phyloP scores from a whole-genome alignment of 2,329 filamentous ascomycete species.

The Phaeosphaeriaceae sp. region DNA sequence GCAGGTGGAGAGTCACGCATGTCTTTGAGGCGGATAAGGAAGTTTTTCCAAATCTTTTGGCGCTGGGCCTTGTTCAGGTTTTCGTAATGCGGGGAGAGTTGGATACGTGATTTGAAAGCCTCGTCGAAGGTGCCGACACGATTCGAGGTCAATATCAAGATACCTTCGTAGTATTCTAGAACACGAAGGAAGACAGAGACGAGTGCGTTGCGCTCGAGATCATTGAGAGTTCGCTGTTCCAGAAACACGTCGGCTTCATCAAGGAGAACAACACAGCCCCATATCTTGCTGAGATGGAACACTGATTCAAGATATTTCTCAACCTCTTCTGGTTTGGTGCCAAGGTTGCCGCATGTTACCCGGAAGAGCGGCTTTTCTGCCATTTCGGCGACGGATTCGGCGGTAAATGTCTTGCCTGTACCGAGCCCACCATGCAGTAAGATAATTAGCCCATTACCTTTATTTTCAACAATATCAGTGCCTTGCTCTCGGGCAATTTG shows the following conservation, averaged over 20 bases:
- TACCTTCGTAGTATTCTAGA: slow-evolving; percentile 42
- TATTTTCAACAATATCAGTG: slow-evolving; percentile 31
- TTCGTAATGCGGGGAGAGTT: slow-evolving; percentile 23
- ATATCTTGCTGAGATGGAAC: slow-evolving; percentile 47
- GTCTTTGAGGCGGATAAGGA: slow-evolving; percentile 6
- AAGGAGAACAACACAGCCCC: slow-evolving; percentile 48
- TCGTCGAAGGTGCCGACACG: slow-evolving; percentile 48
- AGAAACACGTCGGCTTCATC: slow-evolving; percentile 55
- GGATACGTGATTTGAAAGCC: slow-evolving; percentile 45
- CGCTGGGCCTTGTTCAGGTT: neutral
- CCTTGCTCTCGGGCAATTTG: slow-evolving; percentile 4
- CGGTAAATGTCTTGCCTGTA: slow-evolving; percentile 22
- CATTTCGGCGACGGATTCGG: slow-evolving; percentile 15
- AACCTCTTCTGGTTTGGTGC: slow-evolving; percentile 57
- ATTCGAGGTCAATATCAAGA: slow-evolving; percentile 49
- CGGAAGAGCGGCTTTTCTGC: slow-evolving; percentile 31
- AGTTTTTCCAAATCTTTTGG: slow-evolving; percentile 18
- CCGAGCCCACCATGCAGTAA: slow-evolving; percentile 18
- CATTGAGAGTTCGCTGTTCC: slow-evolving; percentile 12
- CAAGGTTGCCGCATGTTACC: slow-evolving; percentile 14
- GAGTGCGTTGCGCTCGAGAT: slow-evolving; percentile 25
- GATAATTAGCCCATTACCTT: slow-evolving; percentile 22
- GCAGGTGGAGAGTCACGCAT: neutral
- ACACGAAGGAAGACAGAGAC: slow-evolving; percentile 32
- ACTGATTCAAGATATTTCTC: neutral